Evolutionary conservation across 129 eudicot species (phyloP).

Genomic region (Dittrichia graveolens): DNA sequence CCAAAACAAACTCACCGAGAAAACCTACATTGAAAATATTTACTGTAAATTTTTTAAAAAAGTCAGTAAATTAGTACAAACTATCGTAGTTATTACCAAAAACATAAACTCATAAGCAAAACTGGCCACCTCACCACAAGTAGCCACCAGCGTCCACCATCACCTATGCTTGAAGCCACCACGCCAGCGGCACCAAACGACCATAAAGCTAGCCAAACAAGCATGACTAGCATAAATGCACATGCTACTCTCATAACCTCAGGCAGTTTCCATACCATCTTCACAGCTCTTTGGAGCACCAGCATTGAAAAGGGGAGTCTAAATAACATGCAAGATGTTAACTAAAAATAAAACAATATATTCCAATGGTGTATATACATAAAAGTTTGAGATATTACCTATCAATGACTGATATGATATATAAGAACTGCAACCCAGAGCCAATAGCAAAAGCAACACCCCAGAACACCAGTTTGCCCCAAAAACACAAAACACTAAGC

Average conservation of each 20-base stretch:
- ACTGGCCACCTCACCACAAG: conserved; percentile 99
- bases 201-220: conserved; percentile 85
- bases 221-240: conserved; percentile 83
- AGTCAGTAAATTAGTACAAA: conserved; percentile 10
- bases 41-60: not conserved
- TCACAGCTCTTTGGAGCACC: conserved; percentile 89
- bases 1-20: conserved; percentile 94
- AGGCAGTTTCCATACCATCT: conserved; percentile 85
- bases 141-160: conserved; percentile 95
- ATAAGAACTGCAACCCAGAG: conserved; percentile 87
- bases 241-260: conserved; percentile 77
- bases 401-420: conserved; percentile 89
- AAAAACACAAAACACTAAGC: conserved; percentile 84
- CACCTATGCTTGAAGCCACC: conserved; percentile 84
- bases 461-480: conserved; percentile 78
- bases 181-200: conserved; percentile 96
- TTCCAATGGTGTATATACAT: not conserved
- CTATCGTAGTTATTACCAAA: not conserved
- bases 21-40: conserved; percentile 56
- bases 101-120: conserved; percentile 36
- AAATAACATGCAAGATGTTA: conserved; percentile 20
- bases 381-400: conserved; percentile 47
- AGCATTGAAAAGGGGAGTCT: conserved; percentile 93
- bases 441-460: conserved; percentile 91
- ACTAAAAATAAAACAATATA: not conserved